Evolutionary conservation across 495 filamentous ascomycete genomes (phyloP).

Genomic region (Aspergillus bertholletiae): DNA sequence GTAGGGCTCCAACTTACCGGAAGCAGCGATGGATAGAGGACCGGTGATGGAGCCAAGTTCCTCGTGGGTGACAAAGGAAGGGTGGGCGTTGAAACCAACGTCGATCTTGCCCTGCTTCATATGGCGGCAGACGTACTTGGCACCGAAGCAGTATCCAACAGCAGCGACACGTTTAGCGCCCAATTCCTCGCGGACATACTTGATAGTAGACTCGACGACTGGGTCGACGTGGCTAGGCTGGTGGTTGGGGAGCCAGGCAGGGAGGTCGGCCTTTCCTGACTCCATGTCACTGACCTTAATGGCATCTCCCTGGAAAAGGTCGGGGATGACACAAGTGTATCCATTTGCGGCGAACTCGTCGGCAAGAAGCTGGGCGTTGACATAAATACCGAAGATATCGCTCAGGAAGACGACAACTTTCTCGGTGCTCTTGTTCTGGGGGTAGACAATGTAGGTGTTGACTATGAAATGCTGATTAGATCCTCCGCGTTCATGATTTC

Average conservation of each 20-base stretch:
- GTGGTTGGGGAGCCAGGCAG: slow-evolving; percentile 58
- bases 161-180: slow-evolving; percentile 67
- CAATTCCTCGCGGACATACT: slow-evolving; percentile 52
- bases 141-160: slow-evolving; percentile 49
- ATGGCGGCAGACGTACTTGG: slow-evolving; percentile 44
- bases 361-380: slow-evolving; percentile 76
- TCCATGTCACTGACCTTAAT: slow-evolving; percentile 52
- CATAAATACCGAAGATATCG: slow-evolving; percentile 70
- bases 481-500: too few relatives aligned
- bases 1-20: slow-evolving; percentile 42
- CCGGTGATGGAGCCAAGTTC: slow-evolving; percentile 69
- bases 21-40: slow-evolving; percentile 73
- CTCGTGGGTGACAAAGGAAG: slow-evolving; percentile 70
- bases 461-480: slow-evolving; percentile 20
- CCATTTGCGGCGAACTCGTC: slow-evolving; percentile 82
- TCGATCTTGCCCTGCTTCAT: slow-evolving; percentile 49
- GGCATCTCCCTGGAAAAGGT: slow-evolving; percentile 73
- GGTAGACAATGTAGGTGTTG: slow-evolving; percentile 39
- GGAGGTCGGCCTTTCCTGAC: slow-evolving; percentile 54
- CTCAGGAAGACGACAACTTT: slow-evolving; percentile 49
- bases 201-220: slow-evolving; percentile 57
- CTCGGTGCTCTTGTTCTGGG: slow-evolving; percentile 38
- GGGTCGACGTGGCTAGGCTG: slow-evolving; percentile 57
- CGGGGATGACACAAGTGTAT: slow-evolving; percentile 72
- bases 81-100: slow-evolving; percentile 73